A percentile compares a stretch with the other conserved stretches of the same genome.
phyloP scores from a whole-genome alignment of 1,284 basidiomycete genomes.

The Erythrobasidium hasegawianum region DNA sequence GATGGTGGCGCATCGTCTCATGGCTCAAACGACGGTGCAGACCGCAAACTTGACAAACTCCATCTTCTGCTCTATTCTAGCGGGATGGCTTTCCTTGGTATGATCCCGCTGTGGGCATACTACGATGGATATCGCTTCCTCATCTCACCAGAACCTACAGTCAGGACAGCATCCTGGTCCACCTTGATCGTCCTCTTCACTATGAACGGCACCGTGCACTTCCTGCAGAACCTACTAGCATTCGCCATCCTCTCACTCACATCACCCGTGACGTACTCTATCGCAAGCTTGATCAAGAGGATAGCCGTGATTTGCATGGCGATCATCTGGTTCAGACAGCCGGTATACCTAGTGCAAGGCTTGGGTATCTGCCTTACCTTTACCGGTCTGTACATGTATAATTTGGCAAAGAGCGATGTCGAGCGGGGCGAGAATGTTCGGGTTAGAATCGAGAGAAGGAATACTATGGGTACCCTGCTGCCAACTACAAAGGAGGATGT shows the following conservation, averaged over 20 bases:
- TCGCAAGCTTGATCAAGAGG: slow-evolving; percentile 95
- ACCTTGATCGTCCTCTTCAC: slow-evolving; percentile 65
- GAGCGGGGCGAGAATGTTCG: slow-evolving; percentile 85
- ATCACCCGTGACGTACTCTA: slow-evolving; percentile 97
- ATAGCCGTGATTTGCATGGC: slow-evolving; percentile 97
- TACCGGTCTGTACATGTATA: slow-evolving; percentile 90
- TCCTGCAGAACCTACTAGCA: slow-evolving; percentile 93
- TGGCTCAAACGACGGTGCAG: slow-evolving; percentile 48
- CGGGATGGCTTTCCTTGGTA: slow-evolving; percentile 86
- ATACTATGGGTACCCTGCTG: slow-evolving; percentile 60
- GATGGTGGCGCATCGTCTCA: slow-evolving; percentile 49
- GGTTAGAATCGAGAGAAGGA: slow-evolving; percentile 73
- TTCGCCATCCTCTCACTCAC: slow-evolving; percentile 93
- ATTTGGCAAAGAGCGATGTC: slow-evolving; percentile 87
- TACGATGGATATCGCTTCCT: slow-evolving; percentile 64
- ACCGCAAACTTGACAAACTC: slow-evolving; percentile 83
- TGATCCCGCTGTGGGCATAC: slow-evolving; percentile 90
- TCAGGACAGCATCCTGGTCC: slow-evolving; percentile 38
- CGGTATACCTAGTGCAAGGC: slow-evolving; percentile 77
- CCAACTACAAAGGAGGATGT: slow-evolving; percentile 56
- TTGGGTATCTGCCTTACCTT: slow-evolving; percentile 85
- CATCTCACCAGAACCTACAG: slow-evolving; percentile 35
- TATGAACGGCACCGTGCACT: slow-evolving; percentile 92
- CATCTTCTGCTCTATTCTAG: slow-evolving; percentile 94
- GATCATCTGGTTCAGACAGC: slow-evolving; percentile 92